Evolutionary conservation across 2,329 filamentous ascomycete species (phyloP).

Genomic region (Monilinia polystroma): DNA sequence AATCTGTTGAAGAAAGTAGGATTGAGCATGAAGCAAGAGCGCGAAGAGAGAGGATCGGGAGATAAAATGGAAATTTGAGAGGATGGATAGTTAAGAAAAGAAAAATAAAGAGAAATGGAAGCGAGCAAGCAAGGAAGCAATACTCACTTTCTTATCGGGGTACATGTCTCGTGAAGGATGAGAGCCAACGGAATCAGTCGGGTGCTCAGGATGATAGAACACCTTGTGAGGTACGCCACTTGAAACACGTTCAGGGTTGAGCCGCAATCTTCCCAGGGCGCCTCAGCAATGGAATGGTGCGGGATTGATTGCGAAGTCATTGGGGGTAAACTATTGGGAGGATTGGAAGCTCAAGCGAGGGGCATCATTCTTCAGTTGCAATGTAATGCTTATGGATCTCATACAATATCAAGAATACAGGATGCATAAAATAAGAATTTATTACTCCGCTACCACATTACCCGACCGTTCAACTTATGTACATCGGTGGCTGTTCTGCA

Average conservation of each 20-base stretch:
- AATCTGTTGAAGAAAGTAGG: constrained; percentile 54
- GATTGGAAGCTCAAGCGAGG: background rate
- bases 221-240: constrained; percentile 10
- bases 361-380: background rate
- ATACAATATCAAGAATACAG: constrained; percentile 2
- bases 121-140: background rate
- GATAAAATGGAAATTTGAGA: constrained; percentile 23
- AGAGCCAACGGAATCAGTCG: background rate
- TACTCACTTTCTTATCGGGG: constrained; percentile 1
- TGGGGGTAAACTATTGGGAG: background rate
- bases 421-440: background rate
- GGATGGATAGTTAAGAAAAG: background rate
- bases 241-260: background rate
- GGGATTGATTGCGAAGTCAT: background rate
- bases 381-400: background rate
- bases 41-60: constrained; percentile 31
- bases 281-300: background rate
- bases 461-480: background rate
- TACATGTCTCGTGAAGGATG: background rate
- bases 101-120: background rate
- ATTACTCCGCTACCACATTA: constrained; percentile 12
- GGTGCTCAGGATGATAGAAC: background rate
- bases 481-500: background rate
- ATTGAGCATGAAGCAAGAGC: constrained; percentile 43
- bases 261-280: background rate